Base-by-base conservation (phyloP, 805 yeast species). In the Pichia pseudocactophila region DNA sequence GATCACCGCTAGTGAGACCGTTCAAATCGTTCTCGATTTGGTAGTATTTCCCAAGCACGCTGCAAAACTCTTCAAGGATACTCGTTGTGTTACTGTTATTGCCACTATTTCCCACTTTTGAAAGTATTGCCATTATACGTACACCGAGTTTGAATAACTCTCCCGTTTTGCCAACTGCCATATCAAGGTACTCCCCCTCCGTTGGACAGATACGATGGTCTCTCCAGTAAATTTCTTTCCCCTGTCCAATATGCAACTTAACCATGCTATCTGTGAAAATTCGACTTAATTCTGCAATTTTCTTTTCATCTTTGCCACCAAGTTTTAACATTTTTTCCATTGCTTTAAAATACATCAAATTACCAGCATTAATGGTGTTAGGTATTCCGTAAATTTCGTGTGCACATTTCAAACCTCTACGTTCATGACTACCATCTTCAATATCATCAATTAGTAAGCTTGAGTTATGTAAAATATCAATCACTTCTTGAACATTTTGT, bases 91-190 rank as follows among this genome's bases (percentile, higher is more conserved):
- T 13, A 19, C 6, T 10, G 19, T 7, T 28, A 12, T 11, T 8
- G 15, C 30, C 38, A 28, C 10, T 25, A 36, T 18, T 22, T 25
- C n/a, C n/a, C n/a, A n/a, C n/a, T n/a, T n/a, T n/a, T 13, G 30
- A 15, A 9, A 37, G 12, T 22, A 15, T 16, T 7, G 44, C 79
- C 73, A 88, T 69, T 30, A 88, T 60, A 45, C 78, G 66, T 3
- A 82, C 76, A 0, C 90, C 78, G 30, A 89, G 64, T 48, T 96
- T 68, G 56, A 87, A 83, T 30, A 89, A 65, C 0, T 97, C 97
- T 1, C 95, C 96, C 0, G 97, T 89, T 52, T 82, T 89, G 55
- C 86, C 80, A 71, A 74, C 74, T 8, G 83, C 95, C 96, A 90
- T 89, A 31, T 69, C 70, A 28, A 79, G 58, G 55, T 89, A 89